Conservation (phyloP, 2,329 filamentous ascomycete species). For the Pseudocercospora eumusae region DNA sequence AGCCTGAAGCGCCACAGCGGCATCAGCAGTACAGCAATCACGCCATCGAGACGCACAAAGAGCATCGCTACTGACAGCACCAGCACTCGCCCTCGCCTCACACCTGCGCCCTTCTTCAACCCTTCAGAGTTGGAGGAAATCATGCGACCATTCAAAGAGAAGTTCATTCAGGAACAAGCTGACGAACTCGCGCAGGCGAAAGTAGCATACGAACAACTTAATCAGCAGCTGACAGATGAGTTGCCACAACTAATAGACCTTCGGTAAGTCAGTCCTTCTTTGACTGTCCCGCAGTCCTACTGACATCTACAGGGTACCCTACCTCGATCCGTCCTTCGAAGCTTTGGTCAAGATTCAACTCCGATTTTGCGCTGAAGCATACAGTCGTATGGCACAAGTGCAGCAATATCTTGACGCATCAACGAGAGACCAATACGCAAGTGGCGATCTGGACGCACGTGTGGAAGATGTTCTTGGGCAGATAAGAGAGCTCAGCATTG, state of each 20-base stretch:
- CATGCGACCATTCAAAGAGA: constrained; percentile 35
- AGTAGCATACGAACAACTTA: constrained; percentile 90
- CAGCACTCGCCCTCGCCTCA: constrained; percentile 5
- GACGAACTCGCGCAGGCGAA: constrained; percentile 58
- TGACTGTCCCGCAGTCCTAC: not conserved
- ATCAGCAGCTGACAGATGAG: constrained; percentile 91
- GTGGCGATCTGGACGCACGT: constrained; percentile 83
- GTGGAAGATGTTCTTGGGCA: constrained; percentile 97
- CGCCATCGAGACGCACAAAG: not conserved
- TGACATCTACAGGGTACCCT: constrained; percentile 64
- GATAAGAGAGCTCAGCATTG: constrained; percentile 94
- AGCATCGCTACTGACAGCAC: constrained; percentile 11
- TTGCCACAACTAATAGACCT: constrained; percentile 95
- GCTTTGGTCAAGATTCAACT: constrained; percentile 98
- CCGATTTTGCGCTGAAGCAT: constrained; percentile 95
- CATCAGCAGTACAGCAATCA: not conserved
- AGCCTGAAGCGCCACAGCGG: not conserved
- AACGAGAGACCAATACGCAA: constrained; percentile 92
- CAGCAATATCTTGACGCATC: constrained; percentile 94
- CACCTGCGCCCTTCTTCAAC: constrained; percentile 36
- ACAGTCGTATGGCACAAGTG: constrained; percentile 96
- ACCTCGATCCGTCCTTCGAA: constrained; percentile 95
- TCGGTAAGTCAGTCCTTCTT: constrained; percentile 47
- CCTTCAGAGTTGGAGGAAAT: constrained; percentile 39
- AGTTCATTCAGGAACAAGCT: constrained; percentile 37